phyloP scores from a whole-genome alignment of 768 basidiomycete species.

The Panaeolus cyanescens region DNA sequence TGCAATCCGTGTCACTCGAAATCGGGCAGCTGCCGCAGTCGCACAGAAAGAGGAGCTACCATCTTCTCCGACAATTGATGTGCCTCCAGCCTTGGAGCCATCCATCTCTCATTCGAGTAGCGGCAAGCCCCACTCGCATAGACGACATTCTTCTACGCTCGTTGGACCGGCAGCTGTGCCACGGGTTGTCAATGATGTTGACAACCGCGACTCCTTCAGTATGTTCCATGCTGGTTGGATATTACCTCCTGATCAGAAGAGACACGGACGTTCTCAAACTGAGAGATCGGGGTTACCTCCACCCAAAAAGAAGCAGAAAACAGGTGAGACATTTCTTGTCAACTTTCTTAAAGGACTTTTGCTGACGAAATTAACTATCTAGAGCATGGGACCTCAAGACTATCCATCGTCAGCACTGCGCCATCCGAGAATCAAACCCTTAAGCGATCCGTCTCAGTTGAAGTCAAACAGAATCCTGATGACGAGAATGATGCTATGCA shows the following conservation, averaged over 20 bases:
- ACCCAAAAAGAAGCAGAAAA: conserved; percentile 56
- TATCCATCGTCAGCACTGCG: conserved; percentile 49
- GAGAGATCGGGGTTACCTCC: conserved; percentile 50
- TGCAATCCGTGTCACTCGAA: conserved; percentile 50
- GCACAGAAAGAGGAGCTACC: conserved; percentile 21
- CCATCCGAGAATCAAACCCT: conserved; percentile 46
- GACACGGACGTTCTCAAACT: conserved; percentile 53
- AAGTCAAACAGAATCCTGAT: conserved; percentile 14
- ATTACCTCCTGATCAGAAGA: conserved; percentile 69
- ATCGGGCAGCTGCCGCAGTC: conserved; percentile 36
- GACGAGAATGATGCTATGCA: conserved; percentile 20
- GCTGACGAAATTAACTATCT: conserved; percentile 5
- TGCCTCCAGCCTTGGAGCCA: not conserved
- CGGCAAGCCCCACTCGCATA: conserved; percentile 16
- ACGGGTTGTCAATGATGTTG: conserved; percentile 70
- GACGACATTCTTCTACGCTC: conserved; percentile 26
- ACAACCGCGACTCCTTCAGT: conserved; percentile 71
- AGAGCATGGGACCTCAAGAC: conserved; percentile 42
- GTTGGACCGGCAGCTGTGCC: conserved; percentile 39
- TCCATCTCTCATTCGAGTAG: not conserved
- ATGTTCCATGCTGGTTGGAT: conserved; percentile 91
- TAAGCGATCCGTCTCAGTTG: conserved; percentile 22
- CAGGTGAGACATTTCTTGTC: conserved; percentile 30
- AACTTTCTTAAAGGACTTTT: conserved; percentile 2
- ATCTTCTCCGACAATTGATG: not conserved